Conservation (phyloP, 1,284 basidiomycete genomes). For the Malassezia vespertilionis region DNA sequence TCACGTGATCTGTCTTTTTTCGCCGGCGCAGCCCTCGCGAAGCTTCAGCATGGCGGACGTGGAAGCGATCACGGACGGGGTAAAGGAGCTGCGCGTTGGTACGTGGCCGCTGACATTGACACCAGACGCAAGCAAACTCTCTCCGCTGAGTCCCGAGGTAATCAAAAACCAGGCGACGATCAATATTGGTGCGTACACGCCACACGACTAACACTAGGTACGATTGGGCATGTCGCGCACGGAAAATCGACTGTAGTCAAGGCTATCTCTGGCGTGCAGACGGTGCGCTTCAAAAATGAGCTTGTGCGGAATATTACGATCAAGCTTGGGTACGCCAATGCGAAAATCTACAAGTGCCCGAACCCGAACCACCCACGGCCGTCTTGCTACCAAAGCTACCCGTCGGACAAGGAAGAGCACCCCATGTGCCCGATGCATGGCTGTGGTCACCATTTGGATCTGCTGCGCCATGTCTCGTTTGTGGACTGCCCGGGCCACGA, state of each 20-base stretch:
- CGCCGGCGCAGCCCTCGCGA: conserved; percentile 4
- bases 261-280: conserved; percentile 98
- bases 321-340: conserved; percentile 95
- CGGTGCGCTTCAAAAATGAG: conserved; percentile 97
- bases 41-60: conserved; percentile 17
- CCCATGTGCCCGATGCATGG: conserved; percentile 87
- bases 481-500: conserved; percentile 59
- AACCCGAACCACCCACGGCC: conserved; percentile 83
- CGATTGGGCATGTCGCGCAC: conserved; percentile 55
- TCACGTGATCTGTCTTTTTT: conserved; percentile 1
- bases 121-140: conserved; percentile 54
- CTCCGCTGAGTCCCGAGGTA: conserved; percentile 85
- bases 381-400: conserved; percentile 85
- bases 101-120: conserved; percentile 9
- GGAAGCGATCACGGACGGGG: conserved; percentile 11
- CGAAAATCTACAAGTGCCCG: conserved; percentile 99
- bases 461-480: conserved; percentile 71
- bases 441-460: conserved; percentile 78
- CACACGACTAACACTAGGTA: conserved; percentile 16
- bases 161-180: conserved; percentile 81
- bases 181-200: conserved; percentile 36
- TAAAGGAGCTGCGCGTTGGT: conserved; percentile 14
- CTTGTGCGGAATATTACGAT: conserved; percentile 81
- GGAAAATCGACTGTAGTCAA: conserved; percentile 98
- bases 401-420: conserved; percentile 81